Percentiles rank a stretch among this genome's conserved stretches.
Conservation (phyloP, 2,329 filamentous ascomycete genomes). For the Lanzia echinophila region DNA sequence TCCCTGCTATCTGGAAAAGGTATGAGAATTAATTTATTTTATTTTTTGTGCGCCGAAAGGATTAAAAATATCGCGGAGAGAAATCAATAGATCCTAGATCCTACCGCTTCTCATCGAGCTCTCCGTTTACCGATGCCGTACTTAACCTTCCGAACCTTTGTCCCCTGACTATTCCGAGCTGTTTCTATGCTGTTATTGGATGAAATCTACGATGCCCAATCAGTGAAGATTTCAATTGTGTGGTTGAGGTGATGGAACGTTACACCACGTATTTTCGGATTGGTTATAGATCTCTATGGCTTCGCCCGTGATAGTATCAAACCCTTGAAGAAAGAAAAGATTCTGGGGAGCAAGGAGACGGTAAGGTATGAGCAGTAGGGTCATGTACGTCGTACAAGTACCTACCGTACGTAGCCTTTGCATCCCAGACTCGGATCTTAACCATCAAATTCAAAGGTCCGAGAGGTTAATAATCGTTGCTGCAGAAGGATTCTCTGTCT, state of each 20-base stretch:
- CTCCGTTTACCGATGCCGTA: neutral
- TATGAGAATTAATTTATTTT: neutral
- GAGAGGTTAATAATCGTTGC: too few relatives aligned
- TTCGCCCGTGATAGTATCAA: neutral
- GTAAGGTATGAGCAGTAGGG: too few relatives aligned
- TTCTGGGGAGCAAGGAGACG: too few relatives aligned
- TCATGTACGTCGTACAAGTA: neutral
- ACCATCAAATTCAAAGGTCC: too few relatives aligned
- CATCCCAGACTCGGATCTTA: too few relatives aligned
- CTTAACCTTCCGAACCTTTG: neutral
- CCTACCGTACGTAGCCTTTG: too few relatives aligned
- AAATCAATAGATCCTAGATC: neutral
- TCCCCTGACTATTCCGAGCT: neutral
- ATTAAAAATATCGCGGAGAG: neutral
- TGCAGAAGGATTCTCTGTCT: too few relatives aligned
- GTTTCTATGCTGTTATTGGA: neutral
- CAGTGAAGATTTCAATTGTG: neutral
- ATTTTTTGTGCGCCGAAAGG: slow-evolving; percentile 6
- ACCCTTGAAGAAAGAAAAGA: too few relatives aligned
- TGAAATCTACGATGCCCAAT: neutral
- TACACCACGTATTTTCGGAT: slow-evolving; percentile 1
- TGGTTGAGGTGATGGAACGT: slow-evolving; percentile 6
- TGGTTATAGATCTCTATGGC: neutral
- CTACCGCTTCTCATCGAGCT: neutral
- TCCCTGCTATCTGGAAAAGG: neutral